Base-by-base conservation (phyloP, 179 eudicot genomes). In the Spinacia oleracea region DNA sequence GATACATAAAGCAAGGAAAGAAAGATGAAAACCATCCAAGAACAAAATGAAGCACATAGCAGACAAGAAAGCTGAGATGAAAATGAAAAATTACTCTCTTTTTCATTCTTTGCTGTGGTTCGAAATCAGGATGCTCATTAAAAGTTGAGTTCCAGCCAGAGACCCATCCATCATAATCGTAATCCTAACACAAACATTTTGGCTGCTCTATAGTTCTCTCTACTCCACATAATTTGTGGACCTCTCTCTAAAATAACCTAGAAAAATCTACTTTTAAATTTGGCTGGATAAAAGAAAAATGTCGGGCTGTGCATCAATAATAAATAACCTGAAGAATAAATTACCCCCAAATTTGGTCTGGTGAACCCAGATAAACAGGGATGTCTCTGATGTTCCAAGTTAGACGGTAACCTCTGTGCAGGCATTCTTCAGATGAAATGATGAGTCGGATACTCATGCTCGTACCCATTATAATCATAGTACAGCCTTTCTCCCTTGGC, bases 401-500 rank as follows among this genome's bases (percentile, higher is more conserved):
- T 78, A 71, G 84, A 74, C 31, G 78, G 60, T 48, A 56, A 48
- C 80, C 77, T 85, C 73, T 73, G 70, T 29, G 72, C 69, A 76
- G 14, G 72, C n/a, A 59, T 64, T 53, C 58, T 55, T 79, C 79
- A 93, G 25, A 91, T 73, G 77, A 94, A 94, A 87, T 90, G 85
- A 76, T 94, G 97, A 79, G 98, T 94, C 40, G 98, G 98, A 71
- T 94, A 94, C 83, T 83, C 89, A 76, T 93, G 87, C 82, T 89
- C 96, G 73, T 93, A 90, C 25, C 97, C 98, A 65, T 94, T 94
- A 70, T 94, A 94, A 55, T 94, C 94, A 81, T 89, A 91, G 79
- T 94, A 94, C 25, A 94, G 85, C 87, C 97, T 86, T 82, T 94
- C 98, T 21, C 98, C 98, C 77, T 87, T 87, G 27, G 91, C 92